A percentile compares a stretch with the other conserved stretches of the same genome.
These are phyloP conservation scores for Blastobotrys raffinosifermentans DNA, from an alignment of 1,139 yeast species.

Conservation along the genomic window DNA sequence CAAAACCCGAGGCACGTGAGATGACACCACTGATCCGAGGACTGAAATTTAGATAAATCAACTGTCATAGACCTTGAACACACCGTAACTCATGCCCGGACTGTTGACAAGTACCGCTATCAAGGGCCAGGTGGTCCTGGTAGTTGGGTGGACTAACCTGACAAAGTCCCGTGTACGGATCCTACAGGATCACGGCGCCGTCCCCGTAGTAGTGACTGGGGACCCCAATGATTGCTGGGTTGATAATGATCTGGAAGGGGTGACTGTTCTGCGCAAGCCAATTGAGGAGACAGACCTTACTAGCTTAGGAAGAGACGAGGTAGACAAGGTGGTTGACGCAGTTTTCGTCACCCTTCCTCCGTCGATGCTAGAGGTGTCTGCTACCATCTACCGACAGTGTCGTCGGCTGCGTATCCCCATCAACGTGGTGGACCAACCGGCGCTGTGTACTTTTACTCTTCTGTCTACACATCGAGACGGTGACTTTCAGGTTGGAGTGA, in stretches of 20 bases:
- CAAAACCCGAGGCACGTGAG: constrained; percentile 5
- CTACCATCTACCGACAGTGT: constrained; percentile 46
- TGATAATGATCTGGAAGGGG: constrained; percentile 4
- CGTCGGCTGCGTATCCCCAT: constrained; percentile 65
- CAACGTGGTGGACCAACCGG: constrained; percentile 70
- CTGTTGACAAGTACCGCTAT: constrained; percentile 49
- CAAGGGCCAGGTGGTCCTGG: constrained; percentile 50
- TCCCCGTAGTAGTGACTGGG: constrained; percentile 42
- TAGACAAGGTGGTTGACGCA: constrained; percentile 60
- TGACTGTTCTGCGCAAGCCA: constrained; percentile 27
- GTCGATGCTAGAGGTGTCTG: constrained; percentile 30
- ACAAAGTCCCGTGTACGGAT: constrained; percentile 47
- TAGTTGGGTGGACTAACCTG: constrained; percentile 55
- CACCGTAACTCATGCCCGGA: constrained; percentile 17
- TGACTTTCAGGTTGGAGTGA: constrained; percentile 73
- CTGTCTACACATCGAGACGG: constrained; percentile 69
- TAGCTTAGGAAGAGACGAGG: constrained; percentile 57
- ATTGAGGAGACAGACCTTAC: constrained; percentile 43
- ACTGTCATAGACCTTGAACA: background rate
- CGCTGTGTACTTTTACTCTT: constrained; percentile 67
- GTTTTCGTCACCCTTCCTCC: constrained; percentile 57
- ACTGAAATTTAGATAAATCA: too few species aligned
- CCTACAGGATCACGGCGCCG: constrained; percentile 53
- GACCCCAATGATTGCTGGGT: background rate
- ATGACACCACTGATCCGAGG: too few species aligned